phyloP scores from a whole-genome alignment of 2,329 filamentous ascomycete species.

The Alternaria novae-zelandiae region DNA sequence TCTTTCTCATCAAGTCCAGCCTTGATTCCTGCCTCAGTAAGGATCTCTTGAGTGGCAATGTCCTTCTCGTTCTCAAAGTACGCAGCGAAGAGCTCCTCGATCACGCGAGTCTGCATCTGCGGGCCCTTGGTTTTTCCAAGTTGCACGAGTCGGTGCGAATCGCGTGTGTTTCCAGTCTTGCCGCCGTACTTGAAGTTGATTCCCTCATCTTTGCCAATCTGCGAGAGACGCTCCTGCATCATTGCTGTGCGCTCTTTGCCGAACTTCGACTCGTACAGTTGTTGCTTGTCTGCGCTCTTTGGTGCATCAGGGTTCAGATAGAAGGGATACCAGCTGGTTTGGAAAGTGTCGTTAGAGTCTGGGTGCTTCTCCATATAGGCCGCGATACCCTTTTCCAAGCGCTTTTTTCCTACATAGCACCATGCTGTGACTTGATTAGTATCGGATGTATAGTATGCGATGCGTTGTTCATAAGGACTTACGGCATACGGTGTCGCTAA shows the following conservation, averaged over 20 bases:
- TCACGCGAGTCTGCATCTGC: conserved; percentile 55
- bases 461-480: conserved; percentile 31
- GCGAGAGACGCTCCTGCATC: conserved; percentile 64
- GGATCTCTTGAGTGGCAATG: conserved; percentile 51
- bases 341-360: conserved; percentile 69
- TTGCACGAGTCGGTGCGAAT: conserved; percentile 76
- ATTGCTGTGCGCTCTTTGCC: conserved; percentile 65
- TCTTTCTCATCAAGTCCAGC: conserved; percentile 54
- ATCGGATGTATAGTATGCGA: neutral
- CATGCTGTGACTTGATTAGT: conserved; percentile 34
- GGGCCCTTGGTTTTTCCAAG: conserved; percentile 64
- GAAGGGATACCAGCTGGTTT: conserved; percentile 77
- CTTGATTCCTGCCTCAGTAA: conserved; percentile 51
- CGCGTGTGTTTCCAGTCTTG: conserved; percentile 75
- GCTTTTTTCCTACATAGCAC: conserved; percentile 79
- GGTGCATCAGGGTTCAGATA: conserved; percentile 75
- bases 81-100: conserved; percentile 49
- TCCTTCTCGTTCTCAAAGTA: conserved; percentile 59
- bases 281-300: conserved; percentile 60
- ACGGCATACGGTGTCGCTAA: conserved; percentile 85
- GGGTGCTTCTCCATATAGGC: conserved; percentile 69
- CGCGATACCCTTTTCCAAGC: conserved; percentile 74
- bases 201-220: conserved; percentile 68
- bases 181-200: conserved; percentile 77
- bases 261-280: conserved; percentile 68